Conservation (phyloP, 768 basidiomycete species). For the Leucosporidium scottii region DNA sequence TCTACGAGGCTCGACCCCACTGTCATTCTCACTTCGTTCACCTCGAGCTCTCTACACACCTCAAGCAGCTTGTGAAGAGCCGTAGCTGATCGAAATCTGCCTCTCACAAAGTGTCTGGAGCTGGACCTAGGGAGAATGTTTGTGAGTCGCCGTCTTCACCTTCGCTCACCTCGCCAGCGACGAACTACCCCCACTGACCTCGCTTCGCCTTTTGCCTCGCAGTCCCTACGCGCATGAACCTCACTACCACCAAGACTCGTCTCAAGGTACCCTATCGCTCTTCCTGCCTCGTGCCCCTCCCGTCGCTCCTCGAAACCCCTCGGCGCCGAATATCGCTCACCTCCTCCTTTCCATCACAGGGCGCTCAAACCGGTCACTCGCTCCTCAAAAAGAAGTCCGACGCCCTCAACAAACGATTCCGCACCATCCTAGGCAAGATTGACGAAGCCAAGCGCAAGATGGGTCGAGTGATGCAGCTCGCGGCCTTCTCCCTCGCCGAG, state of each 20-base stretch:
- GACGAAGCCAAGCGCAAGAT: constrained; percentile 99
- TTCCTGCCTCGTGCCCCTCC: neutral
- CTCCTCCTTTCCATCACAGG: neutral
- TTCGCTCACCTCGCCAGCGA: neutral
- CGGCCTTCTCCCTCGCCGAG: constrained; percentile 97
- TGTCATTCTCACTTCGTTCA: too few species aligned
- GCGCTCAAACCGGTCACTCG: constrained; percentile 60
- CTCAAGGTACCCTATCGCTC: constrained; percentile 23
- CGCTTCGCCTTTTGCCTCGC: neutral
- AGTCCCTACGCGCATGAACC: constrained; percentile 91
- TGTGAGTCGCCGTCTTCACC: constrained; percentile 43
- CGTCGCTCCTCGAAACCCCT: neutral
- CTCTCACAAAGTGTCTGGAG: constrained; percentile 58
- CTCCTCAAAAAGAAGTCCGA: constrained; percentile 96
- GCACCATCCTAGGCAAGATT: constrained; percentile 90
- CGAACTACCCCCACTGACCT: neutral
- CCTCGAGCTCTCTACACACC: too few species aligned
- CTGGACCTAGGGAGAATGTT: constrained; percentile 82
- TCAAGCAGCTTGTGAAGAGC: too few species aligned
- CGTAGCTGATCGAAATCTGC: too few species aligned
- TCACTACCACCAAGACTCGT: constrained; percentile 68
- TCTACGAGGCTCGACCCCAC: too few species aligned
- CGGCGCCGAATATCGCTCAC: neutral
- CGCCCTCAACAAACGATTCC: constrained; percentile 76
- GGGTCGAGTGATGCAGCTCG: constrained; percentile 97